Percentiles rank a stretch among this genome's conserved stretches.
Conservation (phyloP, 1,284 basidiomycete species). For the Chondrostereum purpureum region DNA sequence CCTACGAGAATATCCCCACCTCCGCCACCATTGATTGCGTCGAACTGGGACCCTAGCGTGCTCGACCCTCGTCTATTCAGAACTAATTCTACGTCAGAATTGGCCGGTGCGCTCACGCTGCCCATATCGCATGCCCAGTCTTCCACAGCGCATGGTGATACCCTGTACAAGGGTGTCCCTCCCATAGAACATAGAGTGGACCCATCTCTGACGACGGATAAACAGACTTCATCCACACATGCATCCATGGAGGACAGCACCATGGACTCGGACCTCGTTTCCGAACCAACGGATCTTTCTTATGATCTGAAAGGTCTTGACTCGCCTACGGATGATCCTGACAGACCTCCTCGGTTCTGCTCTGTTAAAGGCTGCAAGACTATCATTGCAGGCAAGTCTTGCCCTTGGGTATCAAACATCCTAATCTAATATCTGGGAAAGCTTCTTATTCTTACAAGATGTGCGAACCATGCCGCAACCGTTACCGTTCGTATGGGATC, state of each 20-base stretch:
- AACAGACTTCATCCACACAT: neutral
- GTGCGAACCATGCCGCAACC: constrained; percentile 44
- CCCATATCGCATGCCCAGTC: constrained; percentile 13
- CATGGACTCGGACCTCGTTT: neutral
- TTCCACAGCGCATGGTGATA: neutral
- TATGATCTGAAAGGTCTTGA: too few species aligned
- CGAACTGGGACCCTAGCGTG: constrained; percentile 16
- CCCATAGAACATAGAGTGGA: neutral
- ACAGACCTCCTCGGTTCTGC: constrained; percentile 31
- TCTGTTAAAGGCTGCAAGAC: constrained; percentile 51
- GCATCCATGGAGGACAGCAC: neutral
- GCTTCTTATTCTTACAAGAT: constrained; percentile 46
- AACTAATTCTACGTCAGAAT: constrained; percentile 24
- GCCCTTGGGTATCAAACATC: neutral
- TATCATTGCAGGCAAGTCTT: constrained; percentile 22
- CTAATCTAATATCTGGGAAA: constrained; percentile 13
- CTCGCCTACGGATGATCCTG: too few species aligned
- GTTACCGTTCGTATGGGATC: constrained; percentile 45
- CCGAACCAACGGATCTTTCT: constrained; percentile 5
- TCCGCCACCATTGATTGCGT: neutral
- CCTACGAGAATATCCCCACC: too few species aligned
- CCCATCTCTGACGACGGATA: neutral
- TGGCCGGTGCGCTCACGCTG: constrained; percentile 34
- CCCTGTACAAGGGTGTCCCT: neutral
- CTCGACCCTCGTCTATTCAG: constrained; percentile 30